Conservation (phyloP, 257 asterid genomes). For the Gardenia jasminoides region DNA sequence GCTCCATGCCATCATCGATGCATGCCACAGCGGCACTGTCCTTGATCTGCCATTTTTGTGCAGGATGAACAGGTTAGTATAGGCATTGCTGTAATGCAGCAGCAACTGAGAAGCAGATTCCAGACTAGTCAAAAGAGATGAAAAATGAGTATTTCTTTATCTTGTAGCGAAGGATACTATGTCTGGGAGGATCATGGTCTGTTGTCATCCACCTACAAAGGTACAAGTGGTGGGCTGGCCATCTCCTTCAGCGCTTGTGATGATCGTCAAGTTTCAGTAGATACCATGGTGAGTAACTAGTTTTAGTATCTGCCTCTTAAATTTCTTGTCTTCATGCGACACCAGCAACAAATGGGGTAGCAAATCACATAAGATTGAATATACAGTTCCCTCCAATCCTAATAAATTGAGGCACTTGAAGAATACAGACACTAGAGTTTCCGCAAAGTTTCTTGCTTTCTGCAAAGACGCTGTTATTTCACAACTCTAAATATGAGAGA, state of each 20-base stretch:
- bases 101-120: neutral
- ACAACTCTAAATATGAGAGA: too few species aligned
- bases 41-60: conserved; percentile 58
- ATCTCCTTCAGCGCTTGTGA: conserved; percentile 54
- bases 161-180: conserved; percentile 40
- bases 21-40: conserved; percentile 66
- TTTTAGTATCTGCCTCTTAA: neutral
- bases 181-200: conserved; percentile 59
- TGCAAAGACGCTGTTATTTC: neutral
- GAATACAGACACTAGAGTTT: neutral
- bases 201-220: conserved; percentile 32
- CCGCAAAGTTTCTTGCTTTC: neutral
- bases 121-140: neutral
- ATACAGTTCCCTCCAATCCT: neutral
- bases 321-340: too few species aligned
- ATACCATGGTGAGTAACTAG: conserved; percentile 42
- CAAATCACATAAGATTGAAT: too few species aligned
- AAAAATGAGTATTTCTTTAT: neutral
- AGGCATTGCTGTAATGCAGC: neutral
- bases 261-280: conserved; percentile 51
- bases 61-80: conserved; percentile 44
- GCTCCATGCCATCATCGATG: conserved; percentile 56
- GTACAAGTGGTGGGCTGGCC: conserved; percentile 55
- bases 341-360: too few species aligned
- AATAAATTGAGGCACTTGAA: neutral